Evolutionary conservation across 352 stramenopile species (phyloP).

Genomic region (Globisporangium solare): DNA sequence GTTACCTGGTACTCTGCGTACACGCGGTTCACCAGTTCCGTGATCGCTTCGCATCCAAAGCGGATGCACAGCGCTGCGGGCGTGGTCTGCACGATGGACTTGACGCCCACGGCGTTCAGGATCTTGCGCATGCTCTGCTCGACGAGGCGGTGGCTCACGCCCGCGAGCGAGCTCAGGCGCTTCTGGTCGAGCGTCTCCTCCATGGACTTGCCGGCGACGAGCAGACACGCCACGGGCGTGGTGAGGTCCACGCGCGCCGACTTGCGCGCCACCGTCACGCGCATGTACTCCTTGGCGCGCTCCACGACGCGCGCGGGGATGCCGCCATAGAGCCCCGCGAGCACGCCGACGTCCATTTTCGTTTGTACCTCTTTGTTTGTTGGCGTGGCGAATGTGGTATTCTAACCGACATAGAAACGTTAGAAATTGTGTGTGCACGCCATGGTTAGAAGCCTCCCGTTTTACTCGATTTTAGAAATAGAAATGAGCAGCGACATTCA

Average conservation of each 20-base stretch:
- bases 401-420: neutral
- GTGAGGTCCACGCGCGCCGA: slow-evolving; percentile 24
- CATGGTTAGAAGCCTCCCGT: neutral
- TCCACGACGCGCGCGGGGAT: slow-evolving; percentile 43
- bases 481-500: neutral
- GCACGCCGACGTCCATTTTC: slow-evolving; percentile 45
- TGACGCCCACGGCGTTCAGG: slow-evolving; percentile 39
- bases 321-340: slow-evolving; percentile 47
- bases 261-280: slow-evolving; percentile 41
- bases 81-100: slow-evolving; percentile 39
- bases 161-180: slow-evolving; percentile 33
- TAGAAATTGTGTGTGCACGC: neutral
- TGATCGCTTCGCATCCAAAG: slow-evolving; percentile 62
- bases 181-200: slow-evolving; percentile 45
- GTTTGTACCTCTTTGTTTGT: slow-evolving; percentile 2
- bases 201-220: slow-evolving; percentile 52
- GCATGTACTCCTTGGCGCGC: slow-evolving; percentile 50
- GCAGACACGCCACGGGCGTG: slow-evolving; percentile 51
- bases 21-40: slow-evolving; percentile 55
- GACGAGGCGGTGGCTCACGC: slow-evolving; percentile 35
- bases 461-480: neutral
- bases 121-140: slow-evolving; percentile 49
- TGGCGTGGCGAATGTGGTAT: slow-evolving; percentile 11
- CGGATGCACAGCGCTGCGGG: slow-evolving; percentile 63
- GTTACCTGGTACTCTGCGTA: slow-evolving; percentile 45